These are phyloP conservation scores for Adansonia gregorii DNA, from an alignment of 441 rosid species.

Conservation along the genomic window DNA sequence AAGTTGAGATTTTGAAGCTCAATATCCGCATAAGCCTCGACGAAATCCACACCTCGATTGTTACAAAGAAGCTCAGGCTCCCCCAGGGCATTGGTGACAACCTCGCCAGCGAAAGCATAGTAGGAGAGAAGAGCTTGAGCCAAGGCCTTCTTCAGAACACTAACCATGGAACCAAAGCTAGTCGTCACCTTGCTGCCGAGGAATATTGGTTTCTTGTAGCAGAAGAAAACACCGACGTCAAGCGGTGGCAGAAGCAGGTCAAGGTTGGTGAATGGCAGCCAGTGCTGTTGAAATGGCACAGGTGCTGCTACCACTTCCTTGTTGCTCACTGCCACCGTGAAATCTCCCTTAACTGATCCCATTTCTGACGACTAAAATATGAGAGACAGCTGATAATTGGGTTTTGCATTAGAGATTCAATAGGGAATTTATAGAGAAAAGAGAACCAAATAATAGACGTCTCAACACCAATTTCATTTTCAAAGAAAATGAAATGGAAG, in stretches of 20 bases:
- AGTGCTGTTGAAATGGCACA: conserved; percentile 67
- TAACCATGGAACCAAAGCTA: conserved; percentile 39
- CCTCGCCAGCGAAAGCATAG: conserved; percentile 75
- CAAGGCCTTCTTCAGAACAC: conserved; percentile 53
- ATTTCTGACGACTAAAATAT: neutral
- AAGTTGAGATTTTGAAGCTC: conserved; percentile 60
- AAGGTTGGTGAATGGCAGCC: conserved; percentile 82
- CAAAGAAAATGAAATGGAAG: neutral
- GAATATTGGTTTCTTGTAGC: conserved; percentile 40
- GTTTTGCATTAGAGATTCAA: neutral
- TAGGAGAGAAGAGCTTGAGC: conserved; percentile 62
- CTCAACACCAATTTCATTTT: neutral
- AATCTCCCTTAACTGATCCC: conserved; percentile 26
- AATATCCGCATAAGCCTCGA: conserved; percentile 62
- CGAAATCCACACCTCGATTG: conserved; percentile 76
- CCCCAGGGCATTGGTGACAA: conserved; percentile 53
- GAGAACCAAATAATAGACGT: neutral
- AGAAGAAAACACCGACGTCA: conserved; percentile 66
- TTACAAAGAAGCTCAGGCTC: conserved; percentile 84
- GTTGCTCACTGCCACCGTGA: conserved; percentile 47
- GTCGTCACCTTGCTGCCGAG: too few relatives aligned
- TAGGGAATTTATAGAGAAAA: neutral
- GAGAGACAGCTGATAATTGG: neutral
- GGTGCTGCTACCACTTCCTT: conserved; percentile 61
- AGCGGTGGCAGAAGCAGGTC: conserved; percentile 77